Conservation (phyloP, 2,329 filamentous ascomycete species). For the Penicillium sclerotigenum region DNA sequence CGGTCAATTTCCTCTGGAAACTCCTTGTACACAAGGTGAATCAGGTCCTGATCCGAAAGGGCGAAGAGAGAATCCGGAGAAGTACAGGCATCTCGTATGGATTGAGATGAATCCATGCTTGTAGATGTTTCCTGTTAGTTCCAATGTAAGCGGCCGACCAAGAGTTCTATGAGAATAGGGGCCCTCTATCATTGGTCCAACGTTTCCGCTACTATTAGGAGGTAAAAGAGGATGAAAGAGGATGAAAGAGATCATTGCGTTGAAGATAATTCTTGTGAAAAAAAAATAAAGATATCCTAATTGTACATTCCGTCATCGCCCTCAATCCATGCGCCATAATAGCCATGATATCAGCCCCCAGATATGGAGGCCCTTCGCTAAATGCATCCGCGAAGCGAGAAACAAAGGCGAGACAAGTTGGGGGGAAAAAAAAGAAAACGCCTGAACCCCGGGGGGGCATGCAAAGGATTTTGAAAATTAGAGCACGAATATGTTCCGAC, state of each 20-base stretch:
- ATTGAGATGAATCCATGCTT: slow-evolving; percentile 1
- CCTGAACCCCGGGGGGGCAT: background rate
- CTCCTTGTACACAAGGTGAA: slow-evolving; percentile 11
- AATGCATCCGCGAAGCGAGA: slow-evolving; percentile 3
- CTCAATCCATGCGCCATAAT: background rate
- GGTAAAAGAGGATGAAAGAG: background rate
- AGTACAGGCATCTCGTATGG: slow-evolving; percentile 7
- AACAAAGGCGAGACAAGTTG: background rate
- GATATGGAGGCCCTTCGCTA: background rate
- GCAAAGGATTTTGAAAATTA: background rate
- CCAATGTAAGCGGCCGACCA: background rate
- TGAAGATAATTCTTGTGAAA: background rate
- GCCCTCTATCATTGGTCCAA: background rate
- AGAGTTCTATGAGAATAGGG: background rate
- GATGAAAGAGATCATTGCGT: background rate
- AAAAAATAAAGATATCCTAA: background rate
- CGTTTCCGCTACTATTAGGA: background rate
- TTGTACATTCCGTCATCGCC: slow-evolving; percentile 4
- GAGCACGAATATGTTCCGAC: slow-evolving; percentile 1
- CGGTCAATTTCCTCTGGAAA: slow-evolving; percentile 16
- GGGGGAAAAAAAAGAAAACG: slow-evolving; percentile 1
- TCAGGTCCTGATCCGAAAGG: background rate
- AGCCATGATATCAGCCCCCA: background rate
- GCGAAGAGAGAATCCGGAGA: slow-evolving; percentile 10
- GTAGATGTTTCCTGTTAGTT: background rate